Evolutionary conservation across 139 green algal species (phyloP).

Genomic region (Bryopsis sp.): DNA sequence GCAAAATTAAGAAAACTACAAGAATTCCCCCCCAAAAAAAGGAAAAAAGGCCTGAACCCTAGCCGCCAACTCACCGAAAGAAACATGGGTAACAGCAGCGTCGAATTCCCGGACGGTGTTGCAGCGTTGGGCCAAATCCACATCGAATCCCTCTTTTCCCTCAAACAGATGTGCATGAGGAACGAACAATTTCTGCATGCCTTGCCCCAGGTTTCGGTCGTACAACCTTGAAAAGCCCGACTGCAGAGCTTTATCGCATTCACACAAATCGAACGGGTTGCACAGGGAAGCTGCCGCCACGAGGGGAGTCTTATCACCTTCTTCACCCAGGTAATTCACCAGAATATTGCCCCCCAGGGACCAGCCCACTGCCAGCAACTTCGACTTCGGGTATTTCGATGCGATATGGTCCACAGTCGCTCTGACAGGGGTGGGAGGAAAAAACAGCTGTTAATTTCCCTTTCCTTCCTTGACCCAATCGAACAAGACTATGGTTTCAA

Average conservation of each 20-base stretch:
- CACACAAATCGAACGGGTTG: conserved; percentile 70
- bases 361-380: conserved; percentile 77
- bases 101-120: conserved; percentile 75
- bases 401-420: conserved; percentile 48
- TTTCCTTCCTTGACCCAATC: too few relatives aligned
- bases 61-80: conserved; percentile 32
- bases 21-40: too few relatives aligned
- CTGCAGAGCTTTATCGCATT: conserved; percentile 11
- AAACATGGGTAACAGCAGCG: conserved; percentile 61
- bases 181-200: not conserved
- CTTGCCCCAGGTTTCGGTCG: not conserved
- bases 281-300: conserved; percentile 56
- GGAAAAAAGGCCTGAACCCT: too few relatives aligned
- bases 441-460: not conserved
- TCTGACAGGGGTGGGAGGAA: conserved; percentile 19
- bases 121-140: not conserved
- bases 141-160: not conserved
- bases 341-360: conserved; percentile 91
- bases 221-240: conserved; percentile 10
- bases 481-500: too few relatives aligned
- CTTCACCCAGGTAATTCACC: conserved; percentile 47
- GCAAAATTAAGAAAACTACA: too few relatives aligned
- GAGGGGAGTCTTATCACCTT: conserved; percentile 40
- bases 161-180: conserved; percentile 1
- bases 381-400: conserved; percentile 11